Evolutionary conservation across 441 rosid genomes (phyloP).

Genomic region (Dalechampia spathulata): DNA sequence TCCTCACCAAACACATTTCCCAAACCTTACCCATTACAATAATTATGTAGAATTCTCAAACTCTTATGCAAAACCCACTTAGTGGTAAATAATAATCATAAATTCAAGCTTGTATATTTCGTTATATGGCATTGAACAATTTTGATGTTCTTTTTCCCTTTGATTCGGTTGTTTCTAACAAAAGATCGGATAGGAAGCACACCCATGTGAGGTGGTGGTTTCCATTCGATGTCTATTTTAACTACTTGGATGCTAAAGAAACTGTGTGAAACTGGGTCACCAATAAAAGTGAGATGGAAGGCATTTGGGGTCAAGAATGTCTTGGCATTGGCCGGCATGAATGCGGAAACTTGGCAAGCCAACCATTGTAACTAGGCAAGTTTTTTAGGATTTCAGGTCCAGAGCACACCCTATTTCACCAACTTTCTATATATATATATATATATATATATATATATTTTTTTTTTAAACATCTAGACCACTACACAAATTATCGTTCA

Average conservation of each 20-base stretch:
- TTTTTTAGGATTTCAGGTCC: background rate
- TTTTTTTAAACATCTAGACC: no score
- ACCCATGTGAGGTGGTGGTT: slow-evolving; percentile 2
- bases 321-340: slow-evolving; percentile 21
- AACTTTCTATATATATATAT: background rate
- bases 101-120: no score
- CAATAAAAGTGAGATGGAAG: slow-evolving; percentile 1
- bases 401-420: background rate
- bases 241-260: background rate
- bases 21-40: no score
- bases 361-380: background rate
- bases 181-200: background rate
- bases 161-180: background rate
- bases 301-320: slow-evolving; percentile 36
- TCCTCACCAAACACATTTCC: no score
- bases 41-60: no score
- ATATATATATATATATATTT: no score
- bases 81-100: no score
- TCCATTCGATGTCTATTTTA: background rate
- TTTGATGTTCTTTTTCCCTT: background rate
- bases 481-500: no score
- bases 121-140: no score
- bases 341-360: slow-evolving; percentile 1
- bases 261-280: background rate
- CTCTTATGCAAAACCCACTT: no score